Evolutionary conservation across 495 filamentous ascomycete species (phyloP), one percentile per base, ranked within the genome.

Genomic region (Acidomyces sp.): DNA sequence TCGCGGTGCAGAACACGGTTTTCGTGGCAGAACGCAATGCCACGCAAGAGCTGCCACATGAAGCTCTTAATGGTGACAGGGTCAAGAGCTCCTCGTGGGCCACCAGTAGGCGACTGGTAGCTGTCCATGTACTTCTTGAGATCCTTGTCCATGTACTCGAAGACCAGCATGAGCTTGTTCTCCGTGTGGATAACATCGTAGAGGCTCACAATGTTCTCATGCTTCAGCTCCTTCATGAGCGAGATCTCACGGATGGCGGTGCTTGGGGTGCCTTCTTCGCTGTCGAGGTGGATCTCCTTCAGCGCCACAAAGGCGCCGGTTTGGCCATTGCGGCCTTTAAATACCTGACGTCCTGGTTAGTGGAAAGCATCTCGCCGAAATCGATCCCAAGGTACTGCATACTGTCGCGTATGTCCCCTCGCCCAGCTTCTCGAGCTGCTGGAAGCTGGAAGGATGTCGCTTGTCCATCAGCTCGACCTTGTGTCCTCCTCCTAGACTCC

Each of bases 381-480:
- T n/a, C n/a, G n/a, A n/a, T n/a, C n/a, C n/a, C n/a, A 19, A 4
- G 13, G 22, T 10, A 11, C 5, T 23, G 33, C 57, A 53, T 72
- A 94, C 90, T 18, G 90, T 97, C 41, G 90, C 90, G 78, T 97
- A 97, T 30, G 90, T 97, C 39, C 90, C 90, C 71, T 97, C 90
- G 57, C 90, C 90, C 47, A 97, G 69, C 80, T 81, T 96, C 64
- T 96, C 88, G 61, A 96, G 75, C 75, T 96, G 88, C 74, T 94
- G 87, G 66, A 96, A 96, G 35, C 85, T 93, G 64, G 82, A 92
- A 34, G 85, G 85, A 53, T 90, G 82, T 52, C 85, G 75, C 51
- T 82, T 81, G 62, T 92, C 85, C 85, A 93, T 93, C 26, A 45
- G 66, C 10, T 37, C 28, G 23, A 60, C 45, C 39, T 49, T 50